phyloP scores from a whole-genome alignment of 257 asterid species.

The Mitragyna speciosa region DNA sequence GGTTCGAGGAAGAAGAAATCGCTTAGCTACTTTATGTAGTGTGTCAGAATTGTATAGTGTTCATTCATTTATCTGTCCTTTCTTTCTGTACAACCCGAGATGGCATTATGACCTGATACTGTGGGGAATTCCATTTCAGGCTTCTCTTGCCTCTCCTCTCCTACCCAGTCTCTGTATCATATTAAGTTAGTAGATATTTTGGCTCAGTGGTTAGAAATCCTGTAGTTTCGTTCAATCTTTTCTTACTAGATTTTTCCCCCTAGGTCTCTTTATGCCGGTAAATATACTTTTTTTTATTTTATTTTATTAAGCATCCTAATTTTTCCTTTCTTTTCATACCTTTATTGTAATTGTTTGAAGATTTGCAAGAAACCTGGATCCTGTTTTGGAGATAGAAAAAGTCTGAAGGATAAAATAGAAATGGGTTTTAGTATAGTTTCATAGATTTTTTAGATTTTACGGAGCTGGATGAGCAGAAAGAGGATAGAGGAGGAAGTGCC shows the following conservation, averaged over 20 bases:
- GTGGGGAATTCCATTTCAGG: conserved; percentile 20
- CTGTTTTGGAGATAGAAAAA: neutral
- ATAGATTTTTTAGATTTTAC: neutral
- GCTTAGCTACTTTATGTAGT: conserved; percentile 55
- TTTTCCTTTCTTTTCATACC: neutral
- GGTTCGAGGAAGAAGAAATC: conserved; percentile 52
- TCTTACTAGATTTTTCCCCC: neutral
- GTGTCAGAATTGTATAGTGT: conserved; percentile 22
- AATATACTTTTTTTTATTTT: neutral
- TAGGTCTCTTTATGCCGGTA: neutral
- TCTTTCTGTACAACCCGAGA: conserved; percentile 8
- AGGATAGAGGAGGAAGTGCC: neutral
- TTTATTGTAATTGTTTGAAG: neutral
- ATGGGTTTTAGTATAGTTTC: neutral
- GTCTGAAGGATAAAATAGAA: neutral
- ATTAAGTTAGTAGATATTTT: neutral
- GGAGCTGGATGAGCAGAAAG: neutral
- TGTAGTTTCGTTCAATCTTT: neutral
- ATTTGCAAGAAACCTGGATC: neutral
- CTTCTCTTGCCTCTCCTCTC: neutral
- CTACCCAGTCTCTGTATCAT: conserved; percentile 4
- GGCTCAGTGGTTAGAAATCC: neutral
- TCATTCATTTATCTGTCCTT: conserved; percentile 7
- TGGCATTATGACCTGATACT: conserved; percentile 5
- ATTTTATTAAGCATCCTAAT: neutral